Evolutionary conservation across 2,329 filamentous ascomycete genomes (phyloP), one percentile per base, ranked within the genome.

Genomic region (Nemania diffusa): DNA sequence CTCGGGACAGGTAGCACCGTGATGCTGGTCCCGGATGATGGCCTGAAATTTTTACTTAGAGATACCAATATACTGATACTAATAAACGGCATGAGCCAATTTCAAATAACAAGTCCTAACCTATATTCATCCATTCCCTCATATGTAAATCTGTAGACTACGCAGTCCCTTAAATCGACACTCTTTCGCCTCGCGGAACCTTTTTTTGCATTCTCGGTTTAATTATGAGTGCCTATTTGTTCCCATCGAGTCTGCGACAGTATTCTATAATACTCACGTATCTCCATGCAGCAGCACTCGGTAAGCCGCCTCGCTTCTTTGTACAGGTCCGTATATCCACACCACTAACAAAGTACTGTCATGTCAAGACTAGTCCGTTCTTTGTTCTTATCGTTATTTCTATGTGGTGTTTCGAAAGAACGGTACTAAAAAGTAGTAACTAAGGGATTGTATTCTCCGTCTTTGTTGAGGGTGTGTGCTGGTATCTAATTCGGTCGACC

Each of bases 1-100:
- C 27, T 6, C 5, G 34, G 48, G 20, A 32, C n/a, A 51, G 48
- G 37, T 22, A 20, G n/a, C 29, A 24, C 22, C 13, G 37, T 55
- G 37, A 27, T 4, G 5, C 13, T 29, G 15, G 8, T 46, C 17
- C 5, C 20, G 44, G 32, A n/a, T 52, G 5, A 27, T 17, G 1
- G 11, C 15, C 9, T 5, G 50, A 27, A 37, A 5, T 4, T 27
- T 48, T 17, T 15, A 24, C 5, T 20, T 42, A 29, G 37, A 58
- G 58, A 66, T 66, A 62, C 48, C 53, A 50, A 37, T 13, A 27
- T 22, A 27, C 46, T 42, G 20, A 32, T 66, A 62, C 7, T 48
- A 62, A 52, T 37, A 44, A 37, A 65, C 17, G 6, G 11, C 37
- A 57, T n/a, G 17, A 40, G 32, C 34, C 32, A 27, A 34, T 5